Evolutionary conservation across 2,329 filamentous ascomycete genomes (phyloP).

Genomic region (Colletotrichum australisinense): DNA sequence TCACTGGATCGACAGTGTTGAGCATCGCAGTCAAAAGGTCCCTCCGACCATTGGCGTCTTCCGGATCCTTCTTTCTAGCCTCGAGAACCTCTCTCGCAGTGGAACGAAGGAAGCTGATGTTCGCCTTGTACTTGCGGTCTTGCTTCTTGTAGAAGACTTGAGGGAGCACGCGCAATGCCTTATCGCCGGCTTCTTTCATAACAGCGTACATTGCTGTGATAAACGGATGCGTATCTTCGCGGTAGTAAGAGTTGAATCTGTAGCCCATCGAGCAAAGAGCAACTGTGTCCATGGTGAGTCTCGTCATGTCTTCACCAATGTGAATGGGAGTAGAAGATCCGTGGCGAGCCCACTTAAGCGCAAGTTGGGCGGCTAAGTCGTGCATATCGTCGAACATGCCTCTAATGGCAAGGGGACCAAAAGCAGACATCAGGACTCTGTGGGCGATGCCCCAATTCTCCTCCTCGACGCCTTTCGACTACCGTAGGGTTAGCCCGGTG

Average conservation of each 20-base stretch:
- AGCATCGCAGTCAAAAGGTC: slow-evolving; percentile 78
- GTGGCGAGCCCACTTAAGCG: slow-evolving; percentile 65
- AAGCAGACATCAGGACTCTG: slow-evolving; percentile 73
- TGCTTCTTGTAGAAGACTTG: slow-evolving; percentile 57
- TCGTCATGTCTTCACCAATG: slow-evolving; percentile 70
- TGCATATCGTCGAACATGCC: slow-evolving; percentile 66
- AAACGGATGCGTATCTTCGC: slow-evolving; percentile 46
- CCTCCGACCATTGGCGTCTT: slow-evolving; percentile 57
- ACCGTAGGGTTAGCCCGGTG: neutral
- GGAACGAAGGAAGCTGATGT: slow-evolving; percentile 64
- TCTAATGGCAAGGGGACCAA: slow-evolving; percentile 75
- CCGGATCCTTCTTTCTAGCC: slow-evolving; percentile 64
- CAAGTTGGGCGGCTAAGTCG: slow-evolving; percentile 63
- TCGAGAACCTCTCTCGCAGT: slow-evolving; percentile 70
- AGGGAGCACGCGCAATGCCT: slow-evolving; percentile 58
- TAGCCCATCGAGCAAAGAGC: slow-evolving; percentile 69
- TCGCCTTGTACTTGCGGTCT: slow-evolving; percentile 57
- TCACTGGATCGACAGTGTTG: slow-evolving; percentile 70
- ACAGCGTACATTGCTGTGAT: slow-evolving; percentile 71
- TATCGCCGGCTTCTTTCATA: slow-evolving; percentile 63
- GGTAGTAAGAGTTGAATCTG: slow-evolving; percentile 73
- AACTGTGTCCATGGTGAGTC: slow-evolving; percentile 71
- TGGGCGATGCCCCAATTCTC: slow-evolving; percentile 64
- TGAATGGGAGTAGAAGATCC: slow-evolving; percentile 57
- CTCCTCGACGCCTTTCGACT: slow-evolving; percentile 26